A percentile compares a stretch with the other conserved stretches of the same genome.
Conservation (phyloP, 1,139 yeast genomes). For the Scheffersomyces lignicola region DNA sequence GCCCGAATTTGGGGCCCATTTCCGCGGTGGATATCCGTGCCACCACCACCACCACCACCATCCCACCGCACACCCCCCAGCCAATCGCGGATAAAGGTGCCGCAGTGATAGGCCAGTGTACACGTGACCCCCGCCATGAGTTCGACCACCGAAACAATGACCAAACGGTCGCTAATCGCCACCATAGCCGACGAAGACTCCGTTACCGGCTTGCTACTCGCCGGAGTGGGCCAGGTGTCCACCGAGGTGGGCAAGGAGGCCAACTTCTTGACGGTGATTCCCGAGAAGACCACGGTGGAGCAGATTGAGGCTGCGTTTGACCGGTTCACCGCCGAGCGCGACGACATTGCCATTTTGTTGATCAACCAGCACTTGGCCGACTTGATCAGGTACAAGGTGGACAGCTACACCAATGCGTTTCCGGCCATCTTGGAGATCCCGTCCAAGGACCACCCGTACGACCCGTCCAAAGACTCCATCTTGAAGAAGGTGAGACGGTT, state of each 20-base stretch:
- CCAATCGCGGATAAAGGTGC: too few species aligned
- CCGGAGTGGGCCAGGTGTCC: constrained; percentile 91
- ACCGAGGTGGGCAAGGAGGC: constrained; percentile 64
- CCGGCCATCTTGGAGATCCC: constrained; percentile 98
- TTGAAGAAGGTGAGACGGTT: constrained; percentile 90
- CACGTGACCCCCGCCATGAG: constrained; percentile 9
- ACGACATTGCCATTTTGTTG: constrained; percentile 88
- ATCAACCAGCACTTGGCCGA: constrained; percentile 97
- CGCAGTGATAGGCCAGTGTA: too few species aligned
- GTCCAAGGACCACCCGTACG: constrained; percentile 96
- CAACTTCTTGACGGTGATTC: constrained; percentile 79
- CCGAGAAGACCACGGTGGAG: constrained; percentile 75
- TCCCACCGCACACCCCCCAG: not conserved
- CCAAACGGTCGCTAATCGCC: constrained; percentile 78
- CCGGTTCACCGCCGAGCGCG: constrained; percentile 69
- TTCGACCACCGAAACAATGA: constrained; percentile 42
- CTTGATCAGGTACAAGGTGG: constrained; percentile 78
- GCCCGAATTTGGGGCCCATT: too few species aligned
- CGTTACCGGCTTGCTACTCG: constrained; percentile 90
- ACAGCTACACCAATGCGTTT: constrained; percentile 83
- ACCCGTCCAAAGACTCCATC: constrained; percentile 96
- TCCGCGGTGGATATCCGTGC: too few species aligned
- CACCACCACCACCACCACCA: constrained; percentile 1
- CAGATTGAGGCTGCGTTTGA: constrained; percentile 77
- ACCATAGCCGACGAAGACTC: constrained; percentile 98